Evolutionary conservation across 1,284 basidiomycete species (phyloP).

Genomic region (Cystobasidium sp.): DNA sequence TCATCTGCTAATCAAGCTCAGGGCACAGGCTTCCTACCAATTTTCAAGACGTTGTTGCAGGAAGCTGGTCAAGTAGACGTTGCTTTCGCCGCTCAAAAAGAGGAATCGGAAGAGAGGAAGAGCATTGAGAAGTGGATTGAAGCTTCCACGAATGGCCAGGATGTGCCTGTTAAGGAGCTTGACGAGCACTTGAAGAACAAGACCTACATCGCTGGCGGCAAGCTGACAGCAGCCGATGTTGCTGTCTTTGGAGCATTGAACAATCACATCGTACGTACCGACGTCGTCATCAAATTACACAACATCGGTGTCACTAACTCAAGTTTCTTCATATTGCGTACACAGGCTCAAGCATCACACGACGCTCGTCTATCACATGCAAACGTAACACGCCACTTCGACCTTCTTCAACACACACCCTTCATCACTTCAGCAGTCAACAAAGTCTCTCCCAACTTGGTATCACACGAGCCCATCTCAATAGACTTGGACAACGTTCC

Average conservation of each 20-base stretch:
- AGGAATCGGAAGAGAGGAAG: slow-evolving; percentile 27
- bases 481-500: slow-evolving; percentile 79
- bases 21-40: slow-evolving; percentile 11
- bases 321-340: not conserved
- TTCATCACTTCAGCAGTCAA: slow-evolving; percentile 65
- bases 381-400: slow-evolving; percentile 86
- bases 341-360: slow-evolving; percentile 45
- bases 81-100: slow-evolving; percentile 30
- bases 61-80: slow-evolving; percentile 49
- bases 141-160: slow-evolving; percentile 26
- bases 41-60: slow-evolving; percentile 46
- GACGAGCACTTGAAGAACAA: slow-evolving; percentile 73
- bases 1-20: slow-evolving; percentile 14
- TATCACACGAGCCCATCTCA: slow-evolving; percentile 60
- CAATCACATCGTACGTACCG: slow-evolving; percentile 67
- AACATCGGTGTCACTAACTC: not conserved
- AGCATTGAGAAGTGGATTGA: slow-evolving; percentile 36
- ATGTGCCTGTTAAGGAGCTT: slow-evolving; percentile 63
- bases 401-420: slow-evolving; percentile 79
- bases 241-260: slow-evolving; percentile 81
- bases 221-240: slow-evolving; percentile 83
- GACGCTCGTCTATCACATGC: slow-evolving; percentile 63
- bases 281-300: not conserved
- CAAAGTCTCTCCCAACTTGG: slow-evolving; percentile 49
- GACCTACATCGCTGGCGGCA: slow-evolving; percentile 76